Evolutionary conservation across 768 basidiomycete genomes (phyloP).

Genomic region (Lyophyllum decastes): DNA sequence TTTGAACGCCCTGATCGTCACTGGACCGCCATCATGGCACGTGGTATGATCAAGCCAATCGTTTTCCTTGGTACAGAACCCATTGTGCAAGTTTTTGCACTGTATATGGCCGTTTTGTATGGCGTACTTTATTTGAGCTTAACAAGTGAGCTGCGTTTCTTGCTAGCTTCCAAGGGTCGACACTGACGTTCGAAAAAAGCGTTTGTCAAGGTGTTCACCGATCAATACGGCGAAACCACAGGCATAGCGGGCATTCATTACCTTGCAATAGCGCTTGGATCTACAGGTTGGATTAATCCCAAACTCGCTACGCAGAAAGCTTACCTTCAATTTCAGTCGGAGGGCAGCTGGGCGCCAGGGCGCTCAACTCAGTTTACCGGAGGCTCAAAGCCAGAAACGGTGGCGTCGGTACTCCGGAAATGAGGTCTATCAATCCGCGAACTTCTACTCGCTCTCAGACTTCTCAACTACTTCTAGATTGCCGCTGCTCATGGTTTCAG

Average conservation of each 20-base stretch:
- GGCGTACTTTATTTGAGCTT: conserved; percentile 45
- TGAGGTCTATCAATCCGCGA: conserved; percentile 31
- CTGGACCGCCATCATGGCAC: conserved; percentile 44
- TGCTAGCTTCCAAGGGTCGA: not conserved
- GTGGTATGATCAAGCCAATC: conserved; percentile 59
- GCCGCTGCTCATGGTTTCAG: conserved; percentile 46
- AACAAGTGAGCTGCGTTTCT: conserved; percentile 32
- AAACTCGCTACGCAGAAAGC: conserved; percentile 15
- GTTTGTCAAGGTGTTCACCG: conserved; percentile 52
- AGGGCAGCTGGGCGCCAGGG: conserved; percentile 41
- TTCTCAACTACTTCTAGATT: conserved; percentile 18
- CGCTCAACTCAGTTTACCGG: conserved; percentile 49
- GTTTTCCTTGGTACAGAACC: conserved; percentile 55
- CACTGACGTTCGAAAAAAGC: conserved; percentile 31
- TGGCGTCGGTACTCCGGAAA: conserved; percentile 56
- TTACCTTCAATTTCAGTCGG: conserved; percentile 23
- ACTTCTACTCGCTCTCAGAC: not conserved
- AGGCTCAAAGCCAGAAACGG: conserved; percentile 46
- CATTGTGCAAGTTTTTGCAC: conserved; percentile 58
- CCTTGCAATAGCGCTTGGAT: conserved; percentile 58
- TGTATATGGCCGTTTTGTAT: conserved; percentile 63
- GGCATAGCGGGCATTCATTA: conserved; percentile 67
- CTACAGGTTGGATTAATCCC: conserved; percentile 35
- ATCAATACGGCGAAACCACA: conserved; percentile 45
- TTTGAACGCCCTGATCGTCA: conserved; percentile 41